Evolutionary conservation across 1,284 basidiomycete species (phyloP), one percentile per base, ranked within the genome.

Genomic region (Cryptococcus maquisensis): DNA sequence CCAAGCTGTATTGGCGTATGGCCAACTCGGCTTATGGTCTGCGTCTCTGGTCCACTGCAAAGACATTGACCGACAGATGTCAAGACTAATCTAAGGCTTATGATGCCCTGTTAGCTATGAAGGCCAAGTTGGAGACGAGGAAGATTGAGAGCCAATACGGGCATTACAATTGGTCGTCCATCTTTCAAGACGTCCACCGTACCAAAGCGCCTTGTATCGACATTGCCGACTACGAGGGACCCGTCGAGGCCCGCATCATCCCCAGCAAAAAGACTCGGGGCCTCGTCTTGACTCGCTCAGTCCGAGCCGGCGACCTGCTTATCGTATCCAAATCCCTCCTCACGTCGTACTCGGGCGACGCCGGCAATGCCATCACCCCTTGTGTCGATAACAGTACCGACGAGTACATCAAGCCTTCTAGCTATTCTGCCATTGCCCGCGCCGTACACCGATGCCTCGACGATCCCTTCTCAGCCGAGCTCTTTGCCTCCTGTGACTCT

Each of bases 261-360:
- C 36, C 44, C 1, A 51, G 41, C 4, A 39, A 16, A 18, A 40
- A 40, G 10, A 46, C 50, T 13, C 37, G 51, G 16, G 47, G 51
- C 3, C 26, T 57, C 16, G 36, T 52, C 5, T n/a, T 46, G 4
- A 53, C 55, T 10, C 44, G 36, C 7, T 24, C 42, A 32, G 55
- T 57, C 21, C 26, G 44, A n/a, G 51, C 55, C 3, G 55, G 55
- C n/a, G 43, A 57, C 24, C 32, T 57, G 3, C 39, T 57, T 20
- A 37, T 52, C 18, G 54, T 51, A 12, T 38, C 23, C 21, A 57
- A 52, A 35, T 47, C 55, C 3, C 10, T 49, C 41, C n/a, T 44
- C 3, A 28, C 37, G 9, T 46, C 37, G n/a, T 28, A 41, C 4
- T 23, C 45, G 44, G 24, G 20, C 3, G 38, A 40, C 16, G 47